Evolutionary conservation across 345 rosid species (phyloP), one percentile per base, ranked within the genome.

Genomic region (Lagerstroemia speciosa): DNA sequence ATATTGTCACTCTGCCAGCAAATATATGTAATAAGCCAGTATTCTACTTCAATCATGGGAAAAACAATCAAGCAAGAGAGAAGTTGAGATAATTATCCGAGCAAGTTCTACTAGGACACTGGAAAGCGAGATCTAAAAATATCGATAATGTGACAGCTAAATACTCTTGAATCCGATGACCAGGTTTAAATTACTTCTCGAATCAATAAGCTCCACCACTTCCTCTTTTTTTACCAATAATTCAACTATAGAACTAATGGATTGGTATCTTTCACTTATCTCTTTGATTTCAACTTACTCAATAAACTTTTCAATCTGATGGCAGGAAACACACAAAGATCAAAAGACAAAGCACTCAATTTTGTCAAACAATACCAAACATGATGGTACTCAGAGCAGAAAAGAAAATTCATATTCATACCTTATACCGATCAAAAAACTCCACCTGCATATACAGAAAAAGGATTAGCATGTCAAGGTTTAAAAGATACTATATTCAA

Each of bases 361-460:
- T 58, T 36, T 38, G 2, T 0, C 11, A 27, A 37, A 69, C 65
- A 69, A 58, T 36, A 50, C 27, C 33, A 31, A 43, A 22, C 8
- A n/a, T 2, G 37, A 29, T 30, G 30, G 16, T 67, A 19, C 60
- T 3, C 19, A 12, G 36, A 27, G 38, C 26, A 9, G 34, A 43
- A 50, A 36, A 8, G 17, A 12, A 29, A 38, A 15, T 22, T 20
- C 38, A 7, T 22, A 24, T 34, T 71, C 84, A 66, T 58, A 90
- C 98, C 97, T 90, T 93, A 81, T 86, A 85, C 26, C 86, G 81
- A 79, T 93, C 97, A 62, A 89, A 93, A 82, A 93, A 90, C 82
- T 89, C 97, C 67, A 82, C 84, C 98, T 93, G 88, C 77, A 70
- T 34, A 43, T 6, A 22, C 34, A 26, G 10, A 60, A 24, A 65